Evolutionary conservation across 345 rosid genomes (phyloP), one percentile per base, ranked within the genome.

Genomic region (Cardamine resedifolia): DNA sequence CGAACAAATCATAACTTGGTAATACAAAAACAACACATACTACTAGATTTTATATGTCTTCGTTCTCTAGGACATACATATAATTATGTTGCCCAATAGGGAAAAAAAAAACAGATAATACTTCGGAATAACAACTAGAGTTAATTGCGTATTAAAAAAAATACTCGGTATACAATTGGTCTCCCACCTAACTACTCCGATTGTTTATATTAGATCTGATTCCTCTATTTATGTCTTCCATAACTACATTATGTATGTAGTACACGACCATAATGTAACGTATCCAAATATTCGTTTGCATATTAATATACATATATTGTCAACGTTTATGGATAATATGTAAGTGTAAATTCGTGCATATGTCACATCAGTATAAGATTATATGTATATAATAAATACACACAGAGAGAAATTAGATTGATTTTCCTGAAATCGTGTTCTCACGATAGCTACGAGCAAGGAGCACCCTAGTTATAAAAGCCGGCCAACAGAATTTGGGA

Each of bases 361-460:
- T 60, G 64, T 68, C 74, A 61, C 70, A 53, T 59, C 78, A 66
- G 47, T 39, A 58, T 28, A 49, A 38, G 45, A 28, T 15, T 23
- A 62, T 33, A 39, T 60, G 19, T 6, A 51, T 23, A 65, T 20
- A 39, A 65, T 20, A 39, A 58, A 41, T 28, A 67, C 21, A 49
- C 7, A 27, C 0, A 43, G 9, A 59, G 5, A 75, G 38, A 75
- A n/a, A 68, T 52, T 52, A 38, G 48, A 61, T 53, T 33, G 31
- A 66, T 77, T 1, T 77, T 77, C 76, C 81, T 76, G 31, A 84
- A 85, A 80, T 81, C 88, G 91, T 85, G 88, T 77, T 62, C 52
- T 58, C 90, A 87, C 91, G 86, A 79, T 83, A 57, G 66, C 88
- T 79, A 81, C 88, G 80, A 68, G 75, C 76, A 82, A 81, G 88